Evolutionary conservation across 306 rosid species (phyloP), one percentile per base, ranked within the genome.

Genomic region (Lathyrus tuberosus): DNA sequence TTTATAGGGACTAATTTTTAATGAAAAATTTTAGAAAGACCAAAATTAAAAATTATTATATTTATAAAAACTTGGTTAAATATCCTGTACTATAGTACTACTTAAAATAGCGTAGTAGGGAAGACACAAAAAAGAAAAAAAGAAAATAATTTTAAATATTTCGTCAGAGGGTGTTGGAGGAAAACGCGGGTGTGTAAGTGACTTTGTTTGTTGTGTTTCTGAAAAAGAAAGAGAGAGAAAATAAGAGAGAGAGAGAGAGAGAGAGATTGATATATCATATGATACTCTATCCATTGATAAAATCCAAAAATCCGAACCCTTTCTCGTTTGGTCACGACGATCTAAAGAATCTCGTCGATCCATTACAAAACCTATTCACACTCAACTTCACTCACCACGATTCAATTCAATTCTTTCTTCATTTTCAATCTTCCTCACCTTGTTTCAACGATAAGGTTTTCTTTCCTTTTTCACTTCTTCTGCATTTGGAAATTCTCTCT

Each of bases 151-250:
- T 44, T 8, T 16, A 6, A 75, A 75, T 47, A 69, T 26, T n/a
- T 15, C 5, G 9, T 6, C 24, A 48, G 54, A 31, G 31, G 66
- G 14, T 42, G 18, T 4, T 13, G 66, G 81, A 74, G 86, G 43
- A 71, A 78, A 79, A 54, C 63, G 74, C 77, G 80, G 83, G 72
- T 49, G 74, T 58, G 63, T 61, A 47, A 37, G 62, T 11, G 59
- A 7, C 37, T 52, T 44, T 33, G 44, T 60, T 44, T 48, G 24
- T 48, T 13, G 22, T 17, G 26, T 17, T 4, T 49, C 54, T 4
- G 48, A 42, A 12, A 42, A 24, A 4, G 13, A 4, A 26, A 38
- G 74, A 53, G 51, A 40, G 20, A 28, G 59, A 66, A 5, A 52
- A 3, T 0, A 17, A 31, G 4, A 37, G 73, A 52, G 51, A 38